These are phyloP conservation scores for Chytridiales sp. DNA, from an alignment of 371 early-diverging fungal species.

Conservation along the genomic window DNA sequence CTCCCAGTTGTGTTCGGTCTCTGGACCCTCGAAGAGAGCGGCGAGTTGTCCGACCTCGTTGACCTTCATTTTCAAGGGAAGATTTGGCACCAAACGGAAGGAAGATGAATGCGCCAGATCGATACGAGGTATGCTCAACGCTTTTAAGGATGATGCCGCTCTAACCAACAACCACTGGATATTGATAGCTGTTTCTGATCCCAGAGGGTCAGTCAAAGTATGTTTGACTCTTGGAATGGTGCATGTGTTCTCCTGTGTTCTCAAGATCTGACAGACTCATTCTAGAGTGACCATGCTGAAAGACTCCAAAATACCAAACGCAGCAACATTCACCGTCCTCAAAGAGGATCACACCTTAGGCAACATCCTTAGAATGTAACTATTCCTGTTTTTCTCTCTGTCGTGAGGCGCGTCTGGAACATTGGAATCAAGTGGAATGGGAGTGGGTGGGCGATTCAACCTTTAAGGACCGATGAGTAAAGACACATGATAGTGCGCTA, in stretches of 20 bases:
- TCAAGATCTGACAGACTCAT: background rate
- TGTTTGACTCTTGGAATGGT: background rate
- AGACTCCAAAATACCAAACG: slow-evolving; percentile 93
- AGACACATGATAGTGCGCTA: too few species aligned
- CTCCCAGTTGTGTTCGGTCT: slow-evolving; percentile 51
- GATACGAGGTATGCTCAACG: slow-evolving; percentile 58
- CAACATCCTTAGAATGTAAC: slow-evolving; percentile 87
- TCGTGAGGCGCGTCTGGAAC: too few species aligned
- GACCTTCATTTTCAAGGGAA: slow-evolving; percentile 17
- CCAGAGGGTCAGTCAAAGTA: slow-evolving; percentile 89
- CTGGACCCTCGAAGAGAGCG: slow-evolving; percentile 36
- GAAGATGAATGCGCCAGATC: slow-evolving; percentile 87
- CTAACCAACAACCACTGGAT: too few species aligned
- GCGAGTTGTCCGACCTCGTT: slow-evolving; percentile 25
- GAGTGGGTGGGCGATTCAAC: too few species aligned
- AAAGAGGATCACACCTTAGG: slow-evolving; percentile 98
- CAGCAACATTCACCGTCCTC: slow-evolving; percentile 87
- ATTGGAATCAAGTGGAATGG: too few species aligned
- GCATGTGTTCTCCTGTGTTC: background rate
- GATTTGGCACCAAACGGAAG: background rate
- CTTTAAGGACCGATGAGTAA: too few species aligned
- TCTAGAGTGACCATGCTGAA: slow-evolving; percentile 75
- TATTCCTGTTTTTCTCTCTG: slow-evolving; percentile 1
- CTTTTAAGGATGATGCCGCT: background rate
- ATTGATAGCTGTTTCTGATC: slow-evolving; percentile 78